Percentiles rank a stretch among this genome's conserved stretches.
These are phyloP conservation scores for Calonectria montana DNA, from an alignment of 2,329 filamentous ascomycete species.

Conservation along the genomic window DNA sequence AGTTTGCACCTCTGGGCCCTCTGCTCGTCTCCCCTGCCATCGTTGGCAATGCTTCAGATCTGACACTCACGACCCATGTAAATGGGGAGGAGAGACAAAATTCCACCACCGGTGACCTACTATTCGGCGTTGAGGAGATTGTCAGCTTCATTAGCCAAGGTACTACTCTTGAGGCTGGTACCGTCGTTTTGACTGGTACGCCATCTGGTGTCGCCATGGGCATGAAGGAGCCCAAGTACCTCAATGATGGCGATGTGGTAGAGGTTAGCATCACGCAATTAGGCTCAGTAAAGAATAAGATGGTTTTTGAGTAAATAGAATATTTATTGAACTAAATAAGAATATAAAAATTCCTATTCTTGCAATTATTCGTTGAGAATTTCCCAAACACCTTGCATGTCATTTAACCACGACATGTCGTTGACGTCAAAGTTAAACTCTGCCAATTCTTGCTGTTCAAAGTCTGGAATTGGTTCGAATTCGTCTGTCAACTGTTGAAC, in stretches of 20 bases:
- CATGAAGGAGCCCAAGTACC: constrained; percentile 54
- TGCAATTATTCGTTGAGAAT: constrained; percentile 37
- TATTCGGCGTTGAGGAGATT: constrained; percentile 60
- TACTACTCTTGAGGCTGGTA: constrained; percentile 62
- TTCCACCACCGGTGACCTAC: constrained; percentile 59
- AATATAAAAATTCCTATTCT: background rate
- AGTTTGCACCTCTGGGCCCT: constrained; percentile 66
- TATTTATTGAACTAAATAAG: background rate
- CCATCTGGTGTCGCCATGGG: constrained; percentile 60
- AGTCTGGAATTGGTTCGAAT: constrained; percentile 36
- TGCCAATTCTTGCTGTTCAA: constrained; percentile 38
- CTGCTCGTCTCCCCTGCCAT: constrained; percentile 50
- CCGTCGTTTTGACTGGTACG: constrained; percentile 63
- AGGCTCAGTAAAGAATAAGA: constrained; percentile 49
- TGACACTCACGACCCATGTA: constrained; percentile 53
- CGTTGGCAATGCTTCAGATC: constrained; percentile 43
- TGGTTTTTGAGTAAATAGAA: constrained; percentile 47
- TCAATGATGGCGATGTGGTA: constrained; percentile 57
- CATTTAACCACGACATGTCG: constrained; percentile 49
- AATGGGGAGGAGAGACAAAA: constrained; percentile 64
- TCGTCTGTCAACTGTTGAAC: constrained; percentile 34
- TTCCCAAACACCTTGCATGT: constrained; percentile 47
- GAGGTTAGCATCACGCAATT: constrained; percentile 54
- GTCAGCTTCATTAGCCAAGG: constrained; percentile 60
- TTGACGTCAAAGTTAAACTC: constrained; percentile 46